These are phyloP conservation scores for Lachancea cidri DNA, from an alignment of 805 yeast species.

Conservation along the genomic window DNA sequence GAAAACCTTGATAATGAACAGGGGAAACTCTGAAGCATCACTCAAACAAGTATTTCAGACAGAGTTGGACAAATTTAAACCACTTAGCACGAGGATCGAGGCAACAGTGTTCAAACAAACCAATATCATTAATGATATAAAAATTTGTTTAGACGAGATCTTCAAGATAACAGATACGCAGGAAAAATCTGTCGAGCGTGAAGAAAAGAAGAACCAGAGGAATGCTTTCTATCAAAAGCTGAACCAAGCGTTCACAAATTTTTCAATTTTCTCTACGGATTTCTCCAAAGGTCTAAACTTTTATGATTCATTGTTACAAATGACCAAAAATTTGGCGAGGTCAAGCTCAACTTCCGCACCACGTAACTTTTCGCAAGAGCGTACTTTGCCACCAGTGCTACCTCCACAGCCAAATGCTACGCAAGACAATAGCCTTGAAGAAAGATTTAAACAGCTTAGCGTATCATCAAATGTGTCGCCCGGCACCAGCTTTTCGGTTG, in stretches of 20 bases:
- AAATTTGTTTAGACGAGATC: constrained; percentile 44
- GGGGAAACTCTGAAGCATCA: constrained; percentile 52
- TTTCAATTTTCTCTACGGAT: constrained; percentile 57
- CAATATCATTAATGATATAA: constrained; percentile 41
- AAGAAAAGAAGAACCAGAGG: constrained; percentile 30
- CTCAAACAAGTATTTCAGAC: constrained; percentile 55
- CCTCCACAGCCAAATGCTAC: not conserved
- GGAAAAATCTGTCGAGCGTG: constrained; percentile 36
- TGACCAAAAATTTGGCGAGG: constrained; percentile 18
- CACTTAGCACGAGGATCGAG: constrained; percentile 60
- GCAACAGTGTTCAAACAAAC: constrained; percentile 65
- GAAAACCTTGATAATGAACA: constrained; percentile 61
- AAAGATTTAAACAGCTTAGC: constrained; percentile 3
- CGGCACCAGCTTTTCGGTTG: not conserved
- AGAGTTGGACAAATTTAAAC: constrained; percentile 73
- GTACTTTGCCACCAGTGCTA: not conserved
- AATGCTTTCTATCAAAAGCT: constrained; percentile 38
- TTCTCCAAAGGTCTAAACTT: constrained; percentile 56
- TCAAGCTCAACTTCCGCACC: constrained; percentile 7
- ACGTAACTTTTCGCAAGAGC: constrained; percentile 1
- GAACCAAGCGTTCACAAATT: constrained; percentile 47
- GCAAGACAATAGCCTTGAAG: not conserved
- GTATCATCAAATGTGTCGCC: constrained; percentile 1
- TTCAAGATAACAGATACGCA: constrained; percentile 42
- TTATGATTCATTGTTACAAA: constrained; percentile 44